Percentiles rank a stretch among this genome's conserved stretches.
phyloP scores from a whole-genome alignment of 768 basidiomycete genomes.

The Mycena pura region DNA sequence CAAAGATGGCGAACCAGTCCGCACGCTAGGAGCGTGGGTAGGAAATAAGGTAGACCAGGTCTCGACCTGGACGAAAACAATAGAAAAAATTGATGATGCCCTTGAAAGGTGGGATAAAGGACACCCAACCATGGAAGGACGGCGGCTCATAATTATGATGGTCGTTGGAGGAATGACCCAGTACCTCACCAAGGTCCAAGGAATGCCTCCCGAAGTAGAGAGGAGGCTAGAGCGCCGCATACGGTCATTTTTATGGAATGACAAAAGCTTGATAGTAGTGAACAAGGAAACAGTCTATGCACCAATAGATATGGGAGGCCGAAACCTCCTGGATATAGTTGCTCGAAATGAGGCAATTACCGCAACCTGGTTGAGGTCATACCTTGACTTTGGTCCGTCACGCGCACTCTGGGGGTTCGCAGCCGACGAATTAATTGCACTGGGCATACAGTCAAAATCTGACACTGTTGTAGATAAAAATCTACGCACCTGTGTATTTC shows the following conservation, averaged over 20 bases:
- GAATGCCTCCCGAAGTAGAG: constrained; percentile 27
- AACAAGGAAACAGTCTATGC: no score
- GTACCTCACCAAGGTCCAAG: constrained; percentile 27
- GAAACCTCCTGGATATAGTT: no score
- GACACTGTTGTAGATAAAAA: no score
- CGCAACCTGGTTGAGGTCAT: no score
- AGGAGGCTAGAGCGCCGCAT: not conserved
- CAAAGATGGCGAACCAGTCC: not conserved
- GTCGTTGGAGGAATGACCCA: constrained; percentile 28
- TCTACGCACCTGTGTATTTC: no score
- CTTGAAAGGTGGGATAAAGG: constrained; percentile 15
- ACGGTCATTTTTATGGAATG: constrained; percentile 8
- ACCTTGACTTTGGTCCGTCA: no score
- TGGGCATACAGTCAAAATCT: no score
- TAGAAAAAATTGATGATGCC: constrained; percentile 12
- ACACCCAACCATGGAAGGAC: constrained; percentile 20
- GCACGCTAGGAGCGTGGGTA: constrained; percentile 8
- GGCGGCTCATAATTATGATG: constrained; percentile 9
- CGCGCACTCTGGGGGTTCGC: no score
- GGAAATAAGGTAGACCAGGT: constrained; percentile 2
- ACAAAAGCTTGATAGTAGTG: no score
- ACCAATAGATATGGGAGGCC: no score
- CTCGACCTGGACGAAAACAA: not conserved
- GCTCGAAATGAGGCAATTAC: no score
- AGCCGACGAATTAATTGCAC: no score